These are phyloP conservation scores for Kazachstania bromeliacearum DNA, from an alignment of 805 yeast genomes.

Conservation along the genomic window DNA sequence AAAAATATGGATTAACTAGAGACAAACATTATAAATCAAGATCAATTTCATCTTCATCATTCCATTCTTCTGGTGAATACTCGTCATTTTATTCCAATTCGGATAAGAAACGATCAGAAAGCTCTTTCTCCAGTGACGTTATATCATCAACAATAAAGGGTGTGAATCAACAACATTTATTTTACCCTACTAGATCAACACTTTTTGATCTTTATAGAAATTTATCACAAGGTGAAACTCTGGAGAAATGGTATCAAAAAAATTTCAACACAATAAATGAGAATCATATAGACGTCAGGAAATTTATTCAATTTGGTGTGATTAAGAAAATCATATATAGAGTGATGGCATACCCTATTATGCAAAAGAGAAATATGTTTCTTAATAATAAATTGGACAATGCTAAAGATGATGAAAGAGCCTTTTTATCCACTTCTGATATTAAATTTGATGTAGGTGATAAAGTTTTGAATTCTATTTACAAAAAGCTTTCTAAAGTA, in stretches of 20 bases:
- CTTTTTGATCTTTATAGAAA: slow-evolving; percentile 69
- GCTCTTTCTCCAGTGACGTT: slow-evolving; percentile 13
- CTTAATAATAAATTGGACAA: slow-evolving; percentile 4
- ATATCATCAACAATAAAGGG: not conserved
- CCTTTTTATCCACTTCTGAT: slow-evolving; percentile 26
- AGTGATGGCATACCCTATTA: slow-evolving; percentile 65
- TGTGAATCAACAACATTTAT: not conserved
- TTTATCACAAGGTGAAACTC: slow-evolving; percentile 64
- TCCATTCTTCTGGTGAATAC: slow-evolving; percentile 1
- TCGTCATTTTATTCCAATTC: slow-evolving; percentile 1
- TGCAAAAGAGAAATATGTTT: slow-evolving; percentile 20
- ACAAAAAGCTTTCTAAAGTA: slow-evolving; percentile 23
- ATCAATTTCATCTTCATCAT: slow-evolving; percentile 6
- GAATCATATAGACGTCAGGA: slow-evolving; percentile 63
- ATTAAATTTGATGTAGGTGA: slow-evolving; percentile 27
- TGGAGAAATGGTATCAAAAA: slow-evolving; percentile 74
- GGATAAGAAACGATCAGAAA: slow-evolving; percentile 12
- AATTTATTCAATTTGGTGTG: slow-evolving; percentile 82
- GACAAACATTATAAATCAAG: slow-evolving; percentile 1
- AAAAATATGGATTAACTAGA: slow-evolving; percentile 3
- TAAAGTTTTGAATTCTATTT: slow-evolving; percentile 21
- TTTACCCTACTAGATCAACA: slow-evolving; percentile 52
- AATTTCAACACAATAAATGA: slow-evolving; percentile 43
- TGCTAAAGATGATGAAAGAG: slow-evolving; percentile 6
- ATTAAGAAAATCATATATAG: slow-evolving; percentile 74